phyloP scores from a whole-genome alignment of 2,329 filamentous ascomycete genomes.

The Amesomyces nigricolor region DNA sequence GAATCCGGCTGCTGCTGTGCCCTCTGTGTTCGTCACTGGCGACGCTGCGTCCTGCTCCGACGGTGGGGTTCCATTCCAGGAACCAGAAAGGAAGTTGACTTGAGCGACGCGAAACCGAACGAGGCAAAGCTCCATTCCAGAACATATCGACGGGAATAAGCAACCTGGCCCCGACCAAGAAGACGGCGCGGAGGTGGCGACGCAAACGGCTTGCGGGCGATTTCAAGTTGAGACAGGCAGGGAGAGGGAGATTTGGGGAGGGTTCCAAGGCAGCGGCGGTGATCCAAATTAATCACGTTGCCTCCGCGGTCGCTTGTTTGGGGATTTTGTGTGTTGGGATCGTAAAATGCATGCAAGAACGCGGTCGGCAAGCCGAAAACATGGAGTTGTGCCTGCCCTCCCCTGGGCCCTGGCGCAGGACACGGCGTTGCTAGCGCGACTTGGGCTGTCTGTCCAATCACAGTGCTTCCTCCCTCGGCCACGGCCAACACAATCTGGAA shows the following conservation, averaged over 20 bases:
- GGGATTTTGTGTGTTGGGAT: background rate
- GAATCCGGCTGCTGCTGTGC: too few species aligned
- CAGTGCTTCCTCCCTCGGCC: background rate
- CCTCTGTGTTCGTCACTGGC: background rate
- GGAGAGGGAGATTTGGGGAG: background rate
- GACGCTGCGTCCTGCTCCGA: background rate
- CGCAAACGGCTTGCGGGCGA: background rate
- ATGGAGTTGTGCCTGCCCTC: constrained; percentile 11
- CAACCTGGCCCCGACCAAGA: too few species aligned
- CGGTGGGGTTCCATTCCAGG: background rate
- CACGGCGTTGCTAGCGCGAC: constrained; percentile 7
- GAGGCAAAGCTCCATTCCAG: too few species aligned
- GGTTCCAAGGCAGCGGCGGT: background rate
- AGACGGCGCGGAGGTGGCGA: background rate
- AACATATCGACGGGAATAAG: too few species aligned
- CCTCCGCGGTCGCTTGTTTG: background rate
- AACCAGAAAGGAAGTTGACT: background rate
- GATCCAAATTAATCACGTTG: constrained; percentile 15
- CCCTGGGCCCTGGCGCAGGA: constrained; percentile 16
- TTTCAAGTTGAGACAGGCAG: background rate
- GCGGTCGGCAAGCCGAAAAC: constrained; percentile 12
- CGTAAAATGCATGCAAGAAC: constrained; percentile 13
- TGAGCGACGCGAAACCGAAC: background rate
- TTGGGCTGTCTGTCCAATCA: constrained; percentile 13
- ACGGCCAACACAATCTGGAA: constrained; percentile 6